Percentiles rank a stretch among this genome's conserved stretches.
Evolutionary conservation across 345 rosid genomes (phyloP).

Genomic region (Eucalyptus coolabah): DNA sequence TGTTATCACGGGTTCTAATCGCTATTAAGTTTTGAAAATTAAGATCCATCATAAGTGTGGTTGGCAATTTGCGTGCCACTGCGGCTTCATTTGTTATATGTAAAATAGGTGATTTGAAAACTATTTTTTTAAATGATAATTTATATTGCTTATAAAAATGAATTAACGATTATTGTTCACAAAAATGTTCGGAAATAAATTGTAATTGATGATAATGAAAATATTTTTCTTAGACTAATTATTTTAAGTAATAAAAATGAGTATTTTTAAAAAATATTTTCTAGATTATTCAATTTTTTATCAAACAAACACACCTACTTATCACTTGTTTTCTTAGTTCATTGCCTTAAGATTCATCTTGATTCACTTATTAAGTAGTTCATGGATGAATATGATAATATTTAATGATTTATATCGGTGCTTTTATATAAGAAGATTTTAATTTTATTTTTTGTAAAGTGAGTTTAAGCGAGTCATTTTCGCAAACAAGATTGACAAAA

Average conservation of each 20-base stretch:
- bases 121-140: rapidly evolving
- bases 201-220: too few species aligned
- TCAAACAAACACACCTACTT: too few species aligned
- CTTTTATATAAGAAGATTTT: not conserved
- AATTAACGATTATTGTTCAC: rapidly evolving
- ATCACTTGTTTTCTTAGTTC: rapidly evolving
- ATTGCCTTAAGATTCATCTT: not conserved
- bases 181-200: too few species aligned
- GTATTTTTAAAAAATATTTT: too few species aligned
- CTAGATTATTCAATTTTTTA: too few species aligned
- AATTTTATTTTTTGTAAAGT: not conserved
- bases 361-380: not conserved
- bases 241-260: too few species aligned
- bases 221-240: rapidly evolving
- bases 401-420: not conserved
- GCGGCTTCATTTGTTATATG: not conserved
- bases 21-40: not conserved
- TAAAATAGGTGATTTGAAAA: too few species aligned
- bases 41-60: not conserved
- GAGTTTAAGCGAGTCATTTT: not conserved
- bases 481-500: not conserved
- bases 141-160: rapidly evolving
- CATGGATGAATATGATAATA: not conserved
- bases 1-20: not conserved
- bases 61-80: not conserved